Percentiles rank a stretch among this genome's conserved stretches.
Conservation (phyloP, 2,329 filamentous ascomycete genomes). For the Cytospora leucostoma region DNA sequence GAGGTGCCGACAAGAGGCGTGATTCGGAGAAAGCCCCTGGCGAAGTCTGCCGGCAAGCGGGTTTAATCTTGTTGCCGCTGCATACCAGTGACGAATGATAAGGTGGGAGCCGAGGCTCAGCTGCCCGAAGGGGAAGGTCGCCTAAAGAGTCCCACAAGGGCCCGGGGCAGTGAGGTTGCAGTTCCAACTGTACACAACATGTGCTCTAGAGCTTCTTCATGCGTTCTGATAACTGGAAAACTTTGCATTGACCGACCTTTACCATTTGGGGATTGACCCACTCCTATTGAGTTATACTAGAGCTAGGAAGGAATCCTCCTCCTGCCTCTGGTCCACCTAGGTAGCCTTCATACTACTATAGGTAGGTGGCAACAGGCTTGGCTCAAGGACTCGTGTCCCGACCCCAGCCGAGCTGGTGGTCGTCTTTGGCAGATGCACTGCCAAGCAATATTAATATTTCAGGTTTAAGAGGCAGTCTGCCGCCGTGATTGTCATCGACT, state of each 20-base stretch:
- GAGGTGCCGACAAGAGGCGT: background rate
- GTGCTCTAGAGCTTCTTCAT: background rate
- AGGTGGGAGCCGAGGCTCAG: slow-evolving; percentile 5
- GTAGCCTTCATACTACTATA: background rate
- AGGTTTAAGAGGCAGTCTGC: background rate
- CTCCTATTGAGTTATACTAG: background rate
- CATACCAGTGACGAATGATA: slow-evolving; percentile 12
- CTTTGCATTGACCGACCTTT: slow-evolving; percentile 16
- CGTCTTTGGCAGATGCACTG: background rate
- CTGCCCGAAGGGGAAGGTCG: slow-evolving; percentile 26
- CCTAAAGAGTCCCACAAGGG: slow-evolving; percentile 2
- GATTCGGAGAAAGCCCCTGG: slow-evolving; percentile 14
- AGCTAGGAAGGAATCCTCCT: background rate
- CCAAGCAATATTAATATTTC: slow-evolving; percentile 8
- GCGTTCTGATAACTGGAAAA: background rate
- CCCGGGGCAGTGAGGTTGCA: slow-evolving; percentile 8
- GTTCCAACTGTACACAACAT: slow-evolving; percentile 2
- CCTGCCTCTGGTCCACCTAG: background rate
- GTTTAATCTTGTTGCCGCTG: background rate
- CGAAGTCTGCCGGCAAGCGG: slow-evolving; percentile 11
- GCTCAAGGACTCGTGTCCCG: background rate
- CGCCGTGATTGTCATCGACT: background rate
- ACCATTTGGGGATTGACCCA: slow-evolving; percentile 9
- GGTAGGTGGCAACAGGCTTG: slow-evolving; percentile 14
- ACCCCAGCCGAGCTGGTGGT: background rate